These are phyloP conservation scores for Rauvolfia tetraphylla DNA, from an alignment of 257 asterid genomes.

Conservation along the genomic window DNA sequence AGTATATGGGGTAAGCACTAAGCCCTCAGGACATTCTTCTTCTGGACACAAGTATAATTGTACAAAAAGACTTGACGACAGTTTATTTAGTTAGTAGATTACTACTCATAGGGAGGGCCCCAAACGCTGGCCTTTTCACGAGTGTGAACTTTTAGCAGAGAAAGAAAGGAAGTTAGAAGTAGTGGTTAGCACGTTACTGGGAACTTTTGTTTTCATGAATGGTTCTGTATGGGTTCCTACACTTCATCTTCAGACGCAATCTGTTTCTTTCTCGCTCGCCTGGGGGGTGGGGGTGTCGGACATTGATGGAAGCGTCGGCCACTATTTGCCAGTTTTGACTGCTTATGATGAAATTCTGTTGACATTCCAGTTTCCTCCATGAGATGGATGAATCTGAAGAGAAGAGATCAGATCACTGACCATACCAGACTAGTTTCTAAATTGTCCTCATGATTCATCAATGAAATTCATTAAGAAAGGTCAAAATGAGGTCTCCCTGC, in stretches of 20 bases:
- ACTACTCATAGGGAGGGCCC: not conserved
- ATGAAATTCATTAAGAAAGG: too few species aligned
- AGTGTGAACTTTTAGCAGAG: not conserved
- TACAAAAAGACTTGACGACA: not conserved
- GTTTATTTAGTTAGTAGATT: constrained; percentile 7
- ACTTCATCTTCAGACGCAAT: constrained; percentile 1
- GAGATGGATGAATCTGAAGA: too few species aligned
- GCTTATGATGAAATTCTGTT: not conserved
- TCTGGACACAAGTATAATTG: not conserved
- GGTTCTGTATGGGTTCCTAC: constrained; percentile 3
- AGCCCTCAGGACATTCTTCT: not conserved
- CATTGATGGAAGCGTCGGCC: too few species aligned
- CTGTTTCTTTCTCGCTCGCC: constrained; percentile 21
- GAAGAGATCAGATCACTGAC: too few species aligned
- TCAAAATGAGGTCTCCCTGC: too few species aligned
- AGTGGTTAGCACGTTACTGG: constrained; percentile 6
- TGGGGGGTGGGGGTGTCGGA: too few species aligned
- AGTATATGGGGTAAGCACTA: not conserved
- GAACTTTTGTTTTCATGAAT: too few species aligned
- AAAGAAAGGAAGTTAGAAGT: not conserved
- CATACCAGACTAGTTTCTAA: too few species aligned
- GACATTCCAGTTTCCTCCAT: too few species aligned
- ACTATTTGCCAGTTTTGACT: not conserved
- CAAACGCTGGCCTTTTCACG: not conserved
- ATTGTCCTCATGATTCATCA: too few species aligned